Percentiles rank a stretch among this genome's conserved stretches.
These are phyloP conservation scores for Talaromyces sp. DNA, from an alignment of 2,329 filamentous ascomycete genomes.

Conservation along the genomic window DNA sequence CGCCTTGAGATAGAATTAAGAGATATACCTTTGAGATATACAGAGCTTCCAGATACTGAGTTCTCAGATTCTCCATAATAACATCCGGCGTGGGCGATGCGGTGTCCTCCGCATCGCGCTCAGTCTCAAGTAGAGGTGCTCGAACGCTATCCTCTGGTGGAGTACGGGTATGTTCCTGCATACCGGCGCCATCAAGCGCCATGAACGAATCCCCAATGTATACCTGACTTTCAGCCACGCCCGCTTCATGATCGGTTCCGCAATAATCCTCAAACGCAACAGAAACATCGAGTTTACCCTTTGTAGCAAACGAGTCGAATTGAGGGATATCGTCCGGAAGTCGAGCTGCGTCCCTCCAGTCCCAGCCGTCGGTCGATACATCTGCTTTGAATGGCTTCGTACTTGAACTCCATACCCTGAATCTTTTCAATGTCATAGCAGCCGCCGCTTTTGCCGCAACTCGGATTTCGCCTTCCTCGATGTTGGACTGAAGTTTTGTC, in stretches of 20 bases:
- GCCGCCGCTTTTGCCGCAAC: slow-evolving; percentile 30
- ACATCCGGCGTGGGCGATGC: slow-evolving; percentile 30
- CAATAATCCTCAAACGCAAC: slow-evolving; percentile 25
- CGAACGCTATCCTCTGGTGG: slow-evolving; percentile 18
- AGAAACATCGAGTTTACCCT: slow-evolving; percentile 24
- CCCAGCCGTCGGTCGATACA: background rate
- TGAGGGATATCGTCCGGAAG: slow-evolving; percentile 27
- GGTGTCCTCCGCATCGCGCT: slow-evolving; percentile 14
- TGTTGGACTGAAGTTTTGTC: slow-evolving; percentile 28
- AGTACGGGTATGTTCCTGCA: slow-evolving; percentile 3
- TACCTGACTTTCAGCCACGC: background rate
- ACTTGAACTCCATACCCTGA: background rate
- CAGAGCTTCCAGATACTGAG: slow-evolving; percentile 41
- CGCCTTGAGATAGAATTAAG: background rate
- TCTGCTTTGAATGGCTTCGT: background rate
- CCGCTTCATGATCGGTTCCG: background rate
- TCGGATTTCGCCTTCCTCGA: slow-evolving; percentile 36
- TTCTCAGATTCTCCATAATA: slow-evolving; percentile 31
- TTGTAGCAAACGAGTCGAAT: slow-evolving; percentile 20
- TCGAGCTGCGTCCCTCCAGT: slow-evolving; percentile 35
- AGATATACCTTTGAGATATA: slow-evolving; percentile 39
- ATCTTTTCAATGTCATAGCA: slow-evolving; percentile 3
- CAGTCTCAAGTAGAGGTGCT: slow-evolving; percentile 16
- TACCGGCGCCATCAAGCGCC: background rate
- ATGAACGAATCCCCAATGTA: background rate